phyloP scores from a whole-genome alignment of 1,284 basidiomycete species.

The Papiliotrema nemorosa region DNA sequence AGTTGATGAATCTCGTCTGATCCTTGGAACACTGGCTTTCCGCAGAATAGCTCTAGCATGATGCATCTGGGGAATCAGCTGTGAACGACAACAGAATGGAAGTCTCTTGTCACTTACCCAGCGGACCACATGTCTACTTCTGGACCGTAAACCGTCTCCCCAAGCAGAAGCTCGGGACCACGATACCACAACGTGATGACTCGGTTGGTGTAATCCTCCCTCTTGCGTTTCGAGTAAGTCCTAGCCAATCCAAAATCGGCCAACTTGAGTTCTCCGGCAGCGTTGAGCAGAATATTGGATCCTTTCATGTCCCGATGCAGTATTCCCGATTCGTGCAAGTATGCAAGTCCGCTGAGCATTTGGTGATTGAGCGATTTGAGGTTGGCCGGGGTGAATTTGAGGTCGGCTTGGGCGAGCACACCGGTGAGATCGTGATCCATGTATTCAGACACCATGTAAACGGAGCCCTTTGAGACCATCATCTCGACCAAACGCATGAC shows the following conservation, averaged over 20 bases:
- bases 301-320: slow-evolving; percentile 99
- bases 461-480: slow-evolving; percentile 94
- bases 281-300: slow-evolving; percentile 95
- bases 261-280: slow-evolving; percentile 87
- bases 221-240: slow-evolving; percentile 85
- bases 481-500: slow-evolving; percentile 90
- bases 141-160: slow-evolving; percentile 92
- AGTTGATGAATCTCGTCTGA: slow-evolving; percentile 96
- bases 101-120: slow-evolving; percentile 59
- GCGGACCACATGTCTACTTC: slow-evolving; percentile 99
- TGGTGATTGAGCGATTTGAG: slow-evolving; percentile 93
- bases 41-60: slow-evolving; percentile 94
- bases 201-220: slow-evolving; percentile 94
- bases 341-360: slow-evolving; percentile 88
- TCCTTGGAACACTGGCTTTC: slow-evolving; percentile 92
- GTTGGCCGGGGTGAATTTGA: slow-evolving; percentile 76
- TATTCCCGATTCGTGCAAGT: slow-evolving; percentile 90
- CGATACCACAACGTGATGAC: slow-evolving; percentile 99
- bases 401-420: slow-evolving; percentile 84
- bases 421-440: slow-evolving; percentile 99
- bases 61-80: slow-evolving; percentile 67
- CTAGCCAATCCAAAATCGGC: slow-evolving; percentile 98
- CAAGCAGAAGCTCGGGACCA: slow-evolving; percentile 90
- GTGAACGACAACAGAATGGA: neutral
- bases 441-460: slow-evolving; percentile 99